Conservation (phyloP, 805 yeast species). For the Yamadazyma takamatsuzukensis region DNA sequence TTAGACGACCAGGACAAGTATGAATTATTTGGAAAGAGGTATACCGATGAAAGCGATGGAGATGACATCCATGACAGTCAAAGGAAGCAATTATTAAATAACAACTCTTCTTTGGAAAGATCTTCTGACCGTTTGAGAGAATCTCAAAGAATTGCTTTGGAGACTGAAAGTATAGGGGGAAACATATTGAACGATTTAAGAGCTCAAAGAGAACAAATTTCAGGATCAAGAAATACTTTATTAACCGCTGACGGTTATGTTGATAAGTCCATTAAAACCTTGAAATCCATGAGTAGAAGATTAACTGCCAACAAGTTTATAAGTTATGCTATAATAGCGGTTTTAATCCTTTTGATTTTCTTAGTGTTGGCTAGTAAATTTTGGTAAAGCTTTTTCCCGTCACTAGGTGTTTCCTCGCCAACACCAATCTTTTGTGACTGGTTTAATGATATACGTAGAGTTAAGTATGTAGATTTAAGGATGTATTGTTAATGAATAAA, state of each 20-base stretch:
- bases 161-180: slow-evolving; percentile 89
- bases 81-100: slow-evolving; percentile 73
- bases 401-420: too few relatives aligned
- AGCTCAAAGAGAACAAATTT: slow-evolving; percentile 89
- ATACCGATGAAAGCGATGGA: slow-evolving; percentile 33
- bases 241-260: slow-evolving; percentile 91
- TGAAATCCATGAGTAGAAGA: slow-evolving; percentile 88
- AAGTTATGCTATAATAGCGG: slow-evolving; percentile 88
- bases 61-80: slow-evolving; percentile 54
- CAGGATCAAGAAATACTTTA: slow-evolving; percentile 80
- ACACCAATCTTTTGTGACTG: too few relatives aligned
- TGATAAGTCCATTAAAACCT: slow-evolving; percentile 81
- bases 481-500: too few relatives aligned
- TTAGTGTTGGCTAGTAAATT: slow-evolving; percentile 83
- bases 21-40: slow-evolving; percentile 63
- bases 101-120: slow-evolving; percentile 77
- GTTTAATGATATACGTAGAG: too few relatives aligned
- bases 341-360: slow-evolving; percentile 74
- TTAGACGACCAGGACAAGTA: slow-evolving; percentile 71
- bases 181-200: slow-evolving; percentile 83
- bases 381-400: slow-evolving; percentile 43
- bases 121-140: slow-evolving; percentile 81
- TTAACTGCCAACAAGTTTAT: slow-evolving; percentile 87
- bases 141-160: slow-evolving; percentile 85
- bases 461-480: too few relatives aligned